Percentiles rank a stretch among this genome's conserved stretches.
Evolutionary conservation across 108 stramenopile species (phyloP).

Genomic region (Stephanodiscus minutulus): DNA sequence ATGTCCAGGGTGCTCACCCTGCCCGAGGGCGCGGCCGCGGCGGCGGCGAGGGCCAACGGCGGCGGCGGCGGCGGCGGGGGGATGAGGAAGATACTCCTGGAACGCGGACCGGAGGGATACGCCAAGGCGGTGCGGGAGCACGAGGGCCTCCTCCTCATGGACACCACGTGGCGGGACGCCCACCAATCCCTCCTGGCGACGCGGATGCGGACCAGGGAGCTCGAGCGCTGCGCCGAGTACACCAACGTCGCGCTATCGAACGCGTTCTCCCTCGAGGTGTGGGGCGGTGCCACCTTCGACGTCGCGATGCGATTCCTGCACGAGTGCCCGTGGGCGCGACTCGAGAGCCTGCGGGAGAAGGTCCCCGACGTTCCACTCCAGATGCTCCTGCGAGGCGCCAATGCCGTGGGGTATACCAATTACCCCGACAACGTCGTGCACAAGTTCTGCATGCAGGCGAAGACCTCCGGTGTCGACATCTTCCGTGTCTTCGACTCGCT

Average conservation of each 20-base stretch:
- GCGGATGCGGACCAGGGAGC: conserved; percentile 89
- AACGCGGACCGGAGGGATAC: conserved; percentile 88
- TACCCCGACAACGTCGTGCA: conserved; percentile 87
- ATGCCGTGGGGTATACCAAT: conserved; percentile 86
- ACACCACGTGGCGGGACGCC: conserved; percentile 98
- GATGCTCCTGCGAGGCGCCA: conserved; percentile 81
- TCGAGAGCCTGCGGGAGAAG: conserved; percentile 62
- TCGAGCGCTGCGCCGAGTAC: conserved; percentile 83
- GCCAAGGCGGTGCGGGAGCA: conserved; percentile 90
- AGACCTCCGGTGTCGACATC: conserved; percentile 65
- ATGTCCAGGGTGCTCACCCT: conserved; percentile 54
- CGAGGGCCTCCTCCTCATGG: conserved; percentile 90
- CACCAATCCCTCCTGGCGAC: conserved; percentile 97
- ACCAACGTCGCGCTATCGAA: conserved; percentile 72
- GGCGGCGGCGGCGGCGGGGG: too few relatives aligned
- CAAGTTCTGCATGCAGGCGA: conserved; percentile 78
- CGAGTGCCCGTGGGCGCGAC: conserved; percentile 88
- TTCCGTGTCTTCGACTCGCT: conserved; percentile 92
- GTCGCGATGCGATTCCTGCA: conserved; percentile 87
- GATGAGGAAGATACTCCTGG: conserved; percentile 50
- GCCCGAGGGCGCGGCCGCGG: conserved; percentile 9
- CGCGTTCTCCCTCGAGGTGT: conserved; percentile 91
- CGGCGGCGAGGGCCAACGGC: too few relatives aligned
- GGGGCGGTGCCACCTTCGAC: conserved; percentile 98
- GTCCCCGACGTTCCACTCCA: conserved; percentile 80